Base-by-base conservation (phyloP, 768 basidiomycete genomes). In the Amanita thiersii region DNA sequence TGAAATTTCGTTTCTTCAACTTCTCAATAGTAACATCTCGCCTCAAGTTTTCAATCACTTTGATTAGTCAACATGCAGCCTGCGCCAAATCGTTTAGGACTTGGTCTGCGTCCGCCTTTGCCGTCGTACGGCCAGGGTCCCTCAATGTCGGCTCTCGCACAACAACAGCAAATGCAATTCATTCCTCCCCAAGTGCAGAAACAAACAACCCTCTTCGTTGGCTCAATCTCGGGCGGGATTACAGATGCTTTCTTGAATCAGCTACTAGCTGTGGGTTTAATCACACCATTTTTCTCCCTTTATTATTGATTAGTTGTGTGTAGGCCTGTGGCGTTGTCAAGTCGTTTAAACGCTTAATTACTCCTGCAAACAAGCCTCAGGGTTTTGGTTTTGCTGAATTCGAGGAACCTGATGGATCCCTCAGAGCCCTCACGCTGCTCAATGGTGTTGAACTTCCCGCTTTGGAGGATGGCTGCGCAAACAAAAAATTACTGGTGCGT, bases 331-430 rank as follows among this genome's bases (percentile, higher is more conserved):
- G 96, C 10, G 77, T 81, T 3, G 68, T 97, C 46, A 79, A 80
- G 46, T 89, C 87, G 1, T 87, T 99, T 65, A 97, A 93, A 52
- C 82, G 93, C 11, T 79, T 93, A 17, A 86, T 88, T 34, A 93
- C 91, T 1, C 88, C 91, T 18, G 81, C 86, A 12, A 89, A 93
- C 54, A 89, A 93, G 59, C 86, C 93, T 4, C 88, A 93, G 66
- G 91, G 90, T 2, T 98, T 98, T 56, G 96, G 93, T 7, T 99
- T 98, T 61, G 94, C 90, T 37, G 88, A 94, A 59, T 98, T 77
- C 56, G 87, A 93, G 57, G 93, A 93, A 41, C 89, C 94, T 10
- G 87, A 93, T 57, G 80, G 84, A 46, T 92, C 96, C 3, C 62
- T 93, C 47, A 73, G 93, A 47, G 88, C 73, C 3, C 44, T 73